These are phyloP conservation scores for Penicillium sp. DNA, from an alignment of 2,329 filamentous ascomycete genomes.

Conservation along the genomic window DNA sequence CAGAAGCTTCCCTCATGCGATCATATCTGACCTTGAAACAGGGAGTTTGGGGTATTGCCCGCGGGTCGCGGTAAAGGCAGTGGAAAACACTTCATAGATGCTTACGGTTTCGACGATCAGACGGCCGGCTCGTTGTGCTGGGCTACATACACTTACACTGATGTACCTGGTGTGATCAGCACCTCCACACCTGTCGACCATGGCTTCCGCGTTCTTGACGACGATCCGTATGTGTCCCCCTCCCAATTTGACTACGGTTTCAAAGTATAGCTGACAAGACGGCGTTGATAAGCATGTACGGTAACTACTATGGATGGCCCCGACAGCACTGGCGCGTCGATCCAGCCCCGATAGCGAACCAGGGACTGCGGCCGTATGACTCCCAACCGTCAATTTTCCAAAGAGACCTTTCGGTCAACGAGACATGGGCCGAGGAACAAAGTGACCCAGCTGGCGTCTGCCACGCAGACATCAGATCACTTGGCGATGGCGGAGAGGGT, in stretches of 20 bases:
- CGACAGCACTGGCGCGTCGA: constrained; percentile 1
- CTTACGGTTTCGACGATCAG: no score
- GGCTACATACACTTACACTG: no score
- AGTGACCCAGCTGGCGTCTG: constrained; percentile 14
- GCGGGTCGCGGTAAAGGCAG: no score
- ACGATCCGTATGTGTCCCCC: no score
- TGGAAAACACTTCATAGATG: no score
- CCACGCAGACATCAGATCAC: constrained; percentile 12
- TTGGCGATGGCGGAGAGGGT: constrained; percentile 9
- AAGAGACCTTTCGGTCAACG: constrained; percentile 7
- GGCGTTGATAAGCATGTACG: constrained; percentile 14
- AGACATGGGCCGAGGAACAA: constrained; percentile 5
- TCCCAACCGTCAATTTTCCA: not conserved
- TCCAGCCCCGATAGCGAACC: constrained; percentile 4
- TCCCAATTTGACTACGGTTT: constrained; percentile 5
- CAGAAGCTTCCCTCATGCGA: no score
- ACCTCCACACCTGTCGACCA: no score
- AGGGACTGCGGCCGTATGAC: not conserved
- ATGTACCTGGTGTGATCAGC: no score
- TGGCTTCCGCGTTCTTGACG: no score
- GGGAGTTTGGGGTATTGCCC: no score
- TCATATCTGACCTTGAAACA: no score
- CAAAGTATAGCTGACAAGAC: constrained; percentile 15
- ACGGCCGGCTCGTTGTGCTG: no score
- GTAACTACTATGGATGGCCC: constrained; percentile 10